phyloP scores from a whole-genome alignment of 169 alveolate species.

The Pseudocohnilembus persalinus region DNA sequence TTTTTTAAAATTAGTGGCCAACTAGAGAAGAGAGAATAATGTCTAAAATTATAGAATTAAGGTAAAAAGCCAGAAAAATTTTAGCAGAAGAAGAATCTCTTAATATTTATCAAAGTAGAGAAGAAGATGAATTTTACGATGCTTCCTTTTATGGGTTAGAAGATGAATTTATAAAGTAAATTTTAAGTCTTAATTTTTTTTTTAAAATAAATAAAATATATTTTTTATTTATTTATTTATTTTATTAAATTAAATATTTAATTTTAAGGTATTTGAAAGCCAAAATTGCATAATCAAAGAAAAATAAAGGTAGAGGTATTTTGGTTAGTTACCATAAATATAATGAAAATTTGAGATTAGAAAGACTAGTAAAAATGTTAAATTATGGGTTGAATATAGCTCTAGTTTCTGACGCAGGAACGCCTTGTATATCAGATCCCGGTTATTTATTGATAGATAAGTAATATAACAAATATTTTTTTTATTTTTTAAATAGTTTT shows the following conservation, averaged over 20 bases:
- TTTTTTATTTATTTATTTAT: background rate
- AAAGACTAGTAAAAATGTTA: slow-evolving; percentile 58
- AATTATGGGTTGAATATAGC: slow-evolving; percentile 69
- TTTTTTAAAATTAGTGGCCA: slow-evolving; percentile 19
- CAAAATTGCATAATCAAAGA: slow-evolving; percentile 45
- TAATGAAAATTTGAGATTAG: slow-evolving; percentile 67
- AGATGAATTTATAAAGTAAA: slow-evolving; percentile 33
- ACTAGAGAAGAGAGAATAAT: slow-evolving; percentile 28
- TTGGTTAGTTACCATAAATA: slow-evolving; percentile 61
- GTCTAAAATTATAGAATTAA: slow-evolving; percentile 10
- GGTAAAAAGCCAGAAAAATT: slow-evolving; percentile 20
- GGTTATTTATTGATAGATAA: slow-evolving; percentile 53
- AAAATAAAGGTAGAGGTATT: slow-evolving; percentile 74
- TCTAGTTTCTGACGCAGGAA: slow-evolving; percentile 80
- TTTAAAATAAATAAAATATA: background rate
- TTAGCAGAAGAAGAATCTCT: slow-evolving; percentile 14
- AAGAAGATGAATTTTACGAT: slow-evolving; percentile 2
- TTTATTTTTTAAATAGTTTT: background rate
- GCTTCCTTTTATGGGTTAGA: slow-evolving; percentile 27
- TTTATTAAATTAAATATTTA: background rate
- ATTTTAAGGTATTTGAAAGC: slow-evolving; percentile 33
- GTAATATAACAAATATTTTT: slow-evolving; percentile 11
- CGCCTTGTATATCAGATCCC: slow-evolving; percentile 81
- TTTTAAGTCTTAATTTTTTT: background rate
- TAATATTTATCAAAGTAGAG: background rate